Evolutionary conservation across 192 early-diverging fungal genomes (phyloP), one percentile per base, ranked within the genome.

Genomic region (Coemansia aciculifera): DNA sequence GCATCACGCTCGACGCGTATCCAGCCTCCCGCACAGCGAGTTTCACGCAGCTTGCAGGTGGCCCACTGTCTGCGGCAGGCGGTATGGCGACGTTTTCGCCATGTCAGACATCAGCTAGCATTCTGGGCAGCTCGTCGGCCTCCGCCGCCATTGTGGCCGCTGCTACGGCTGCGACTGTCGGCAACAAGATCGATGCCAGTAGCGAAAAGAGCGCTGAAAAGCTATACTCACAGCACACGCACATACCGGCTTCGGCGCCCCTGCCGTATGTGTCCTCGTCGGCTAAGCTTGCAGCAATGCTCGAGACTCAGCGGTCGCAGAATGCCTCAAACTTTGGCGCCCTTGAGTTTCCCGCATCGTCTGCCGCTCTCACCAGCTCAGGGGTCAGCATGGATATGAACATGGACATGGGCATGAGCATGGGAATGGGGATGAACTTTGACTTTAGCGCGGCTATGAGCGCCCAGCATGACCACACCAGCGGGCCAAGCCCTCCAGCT

Each of bases 41-140:
- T 46, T 70, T 66, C 17, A 42, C 71, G 17, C 74, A 66, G 36
- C 36, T 77, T 42, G 67, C 67, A 1, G 74, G 71, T 1, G 62
- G 73, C 12, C 51, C 78, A 1, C 59, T 75, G 21, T 66, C 69
- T 0, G 63, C 71, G 2, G 59, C 69, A 2, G 67, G 70, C 42
- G 74, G 74, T 19, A 71, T 81, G 67, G 59, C 71, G 27, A 65
- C 71, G 1, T 77, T 77, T 34, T 51, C 64, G 17, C 46, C 74
- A 11, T 39, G 63, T 27, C 27, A 71, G 21, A 49, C 71, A 13
- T 27, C 70, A 0, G 40, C 67, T 15, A 56, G 36, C 23, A 44
- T 72, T 12, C 38, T 78, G 23, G 67, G 70, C 29, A 42, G 56
- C 10, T 62, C 57, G 9, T 76, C 72, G 38, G 67, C 74, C 15